Percentiles rank a stretch among this genome's conserved stretches.
phyloP scores from a whole-genome alignment of 2,329 filamentous ascomycete genomes.

The Capronia epimyces region DNA sequence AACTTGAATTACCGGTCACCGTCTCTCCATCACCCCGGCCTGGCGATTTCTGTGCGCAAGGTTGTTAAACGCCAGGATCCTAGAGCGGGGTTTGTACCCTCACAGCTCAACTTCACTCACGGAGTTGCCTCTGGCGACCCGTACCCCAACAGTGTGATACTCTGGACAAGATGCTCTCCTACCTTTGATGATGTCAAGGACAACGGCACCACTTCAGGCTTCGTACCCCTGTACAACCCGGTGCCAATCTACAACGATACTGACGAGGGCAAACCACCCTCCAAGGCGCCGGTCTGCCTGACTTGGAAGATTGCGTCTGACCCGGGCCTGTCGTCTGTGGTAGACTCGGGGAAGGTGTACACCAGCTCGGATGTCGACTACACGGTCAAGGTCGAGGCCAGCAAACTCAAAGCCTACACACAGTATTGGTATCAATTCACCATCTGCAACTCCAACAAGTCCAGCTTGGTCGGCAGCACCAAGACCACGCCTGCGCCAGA shows the following conservation, averaged over 20 bases:
- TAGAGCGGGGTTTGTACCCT: conserved; percentile 41
- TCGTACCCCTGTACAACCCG: conserved; percentile 48
- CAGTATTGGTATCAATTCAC: conserved; percentile 61
- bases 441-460: conserved; percentile 58
- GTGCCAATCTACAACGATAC: conserved; percentile 42
- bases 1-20: conserved; percentile 66
- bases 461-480: conserved; percentile 60
- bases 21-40: conserved; percentile 56
- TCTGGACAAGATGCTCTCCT: conserved; percentile 42
- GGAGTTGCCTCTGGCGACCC: conserved; percentile 51
- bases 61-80: conserved; percentile 53
- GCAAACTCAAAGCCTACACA: conserved; percentile 57
- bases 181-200: conserved; percentile 44
- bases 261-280: conserved; percentile 50
- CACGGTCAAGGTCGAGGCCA: conserved; percentile 65
- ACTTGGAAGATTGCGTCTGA: conserved; percentile 57
- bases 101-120: conserved; percentile 59
- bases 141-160: conserved; percentile 40
- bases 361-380: conserved; percentile 71
- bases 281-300: conserved; percentile 60
- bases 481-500: conserved; percentile 60
- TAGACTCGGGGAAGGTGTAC: conserved; percentile 56
- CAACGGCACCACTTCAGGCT: conserved; percentile 54
- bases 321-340: conserved; percentile 44
- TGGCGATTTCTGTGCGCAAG: conserved; percentile 61